A percentile compares a stretch with the other conserved stretches of the same genome.
phyloP scores from a whole-genome alignment of 352 stramenopile species.

The Globisporangium carolinianum region DNA sequence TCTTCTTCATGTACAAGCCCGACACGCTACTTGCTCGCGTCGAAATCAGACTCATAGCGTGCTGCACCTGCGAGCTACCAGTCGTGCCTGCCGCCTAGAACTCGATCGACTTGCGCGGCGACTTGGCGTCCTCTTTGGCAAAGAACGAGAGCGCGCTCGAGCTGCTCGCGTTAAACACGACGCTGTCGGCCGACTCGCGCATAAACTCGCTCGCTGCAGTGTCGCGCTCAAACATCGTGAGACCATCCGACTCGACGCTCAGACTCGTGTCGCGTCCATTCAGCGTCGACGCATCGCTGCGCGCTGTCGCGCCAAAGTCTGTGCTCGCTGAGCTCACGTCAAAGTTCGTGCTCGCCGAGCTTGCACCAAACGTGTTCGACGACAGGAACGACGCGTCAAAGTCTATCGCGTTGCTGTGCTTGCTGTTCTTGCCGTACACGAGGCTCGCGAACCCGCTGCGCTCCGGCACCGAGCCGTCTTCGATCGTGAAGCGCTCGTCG shows the following conservation, averaged over 20 bases:
- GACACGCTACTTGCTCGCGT: background rate
- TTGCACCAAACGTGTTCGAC: conserved; percentile 1
- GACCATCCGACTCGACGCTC: conserved; percentile 22
- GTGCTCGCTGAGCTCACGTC: background rate
- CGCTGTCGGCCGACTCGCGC: conserved; percentile 21
- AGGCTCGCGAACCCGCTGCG: conserved; percentile 3
- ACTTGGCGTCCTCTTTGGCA: conserved; percentile 8
- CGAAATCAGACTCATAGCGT: no score
- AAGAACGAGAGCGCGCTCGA: conserved; percentile 26
- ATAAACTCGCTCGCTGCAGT: conserved; percentile 31
- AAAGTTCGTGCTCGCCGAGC: conserved; percentile 1
- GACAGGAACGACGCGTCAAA: conserved; percentile 7
- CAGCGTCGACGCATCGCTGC: conserved; percentile 3
- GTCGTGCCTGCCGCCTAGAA: conserved; percentile 6
- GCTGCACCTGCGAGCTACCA: background rate
- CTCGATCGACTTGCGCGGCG: conserved; percentile 11
- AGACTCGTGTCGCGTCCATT: conserved; percentile 11
- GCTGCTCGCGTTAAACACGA: conserved; percentile 21
- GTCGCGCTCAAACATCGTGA: conserved; percentile 20
- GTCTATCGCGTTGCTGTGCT: background rate
- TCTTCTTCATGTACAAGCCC: no score
- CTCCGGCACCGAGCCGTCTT: conserved; percentile 2
- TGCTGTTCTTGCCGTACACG: conserved; percentile 1
- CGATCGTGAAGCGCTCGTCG: conserved; percentile 8
- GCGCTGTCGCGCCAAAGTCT: conserved; percentile 4